Evolutionary conservation across 495 filamentous ascomycete species (phyloP), one percentile per base, ranked within the genome.

Genomic region (Penicillium robsamsonii): DNA sequence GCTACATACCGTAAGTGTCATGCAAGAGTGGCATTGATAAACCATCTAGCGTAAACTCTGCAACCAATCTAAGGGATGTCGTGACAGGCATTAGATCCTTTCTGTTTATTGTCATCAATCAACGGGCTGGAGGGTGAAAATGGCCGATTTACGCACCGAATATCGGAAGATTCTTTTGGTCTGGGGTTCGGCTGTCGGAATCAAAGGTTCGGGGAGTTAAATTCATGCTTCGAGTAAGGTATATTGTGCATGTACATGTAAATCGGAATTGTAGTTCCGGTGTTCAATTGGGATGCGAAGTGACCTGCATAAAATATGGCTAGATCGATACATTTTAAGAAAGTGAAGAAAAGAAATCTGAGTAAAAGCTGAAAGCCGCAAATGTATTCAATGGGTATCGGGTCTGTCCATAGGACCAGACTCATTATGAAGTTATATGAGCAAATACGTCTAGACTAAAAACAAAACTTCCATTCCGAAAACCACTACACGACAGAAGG

Each of bases 401-500:
- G 58, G 50, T 56, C 55, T 58, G 55, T 53, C 46, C 27, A 46
- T n/a, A 38, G 15, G 47, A 43, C 41, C 45, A 57, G 50, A 64
- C 45, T 46, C 53, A 57, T 46, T 50, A 57, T 46, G 52, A 33
- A 53, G 37, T 42, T 58, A 38, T 57, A 57, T 46, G 50, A 50
- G 48, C 38, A 13, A 31, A 54, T 53, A 43, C 4, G 47, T 60
- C 44, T 52, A 52, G 52, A 61, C 55, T 45, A 55, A 37, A 37
- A 30, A 35, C 22, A 33, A 33, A 43, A 46, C 31, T 46, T 51
- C 52, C 48, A 41, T 58, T 56, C 53, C 52, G 46, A 53, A 51
- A 38, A 53, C 57, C 42, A 47, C 58, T 62, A 59, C 68, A 72
- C 66, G 55, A 67, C 47, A 71, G 73, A 76, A 75, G 73, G 74